Base-by-base conservation (phyloP, 371 early-diverging fungal species). In the Entomophthora muscae region DNA sequence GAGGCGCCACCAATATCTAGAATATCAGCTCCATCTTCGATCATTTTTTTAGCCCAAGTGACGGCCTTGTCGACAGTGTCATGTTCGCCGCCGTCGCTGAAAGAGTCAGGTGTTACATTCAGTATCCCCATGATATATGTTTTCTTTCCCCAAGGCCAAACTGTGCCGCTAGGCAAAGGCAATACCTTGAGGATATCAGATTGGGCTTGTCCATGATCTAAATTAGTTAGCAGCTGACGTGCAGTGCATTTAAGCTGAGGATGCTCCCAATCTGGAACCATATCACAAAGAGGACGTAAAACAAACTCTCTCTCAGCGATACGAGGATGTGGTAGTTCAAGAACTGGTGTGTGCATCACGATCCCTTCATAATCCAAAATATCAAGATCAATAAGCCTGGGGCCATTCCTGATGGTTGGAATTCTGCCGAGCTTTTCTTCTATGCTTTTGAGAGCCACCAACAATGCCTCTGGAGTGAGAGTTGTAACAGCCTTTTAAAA, bases 1-100 rank as follows among this genome's bases (percentile, higher is more conserved):
- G 94, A 92, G 79, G 86, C 85, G 10, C 98, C 98, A 32, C 98
- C 98, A 69, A 98, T 82, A 75, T 98, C 98, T 61, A 98, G 79
- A 17, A 98, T 89, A 67, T 92, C 90, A 0, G 89, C 94, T 13
- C 95, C 95, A 42, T 82, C 82, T 10, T 73, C 73, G 21, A 85
- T 71, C 83, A 95, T 84, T 27, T 74, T 70, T 56, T 78, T 71
- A 0, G 91, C 89, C 17, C 83, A 81, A 12, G 69, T 71, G 17
- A 83, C 82, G 1, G 95, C 98, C 0, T 71, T 64, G 21, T 84
- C 87, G 0, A 82, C 61, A 17, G 79, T 74, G 33, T 63, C 69
- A 66, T 79, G 80, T 57, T 75, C 71, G 33, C 95, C 96, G 62
- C 96, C 98, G 66, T 96, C 98, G 53, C 88, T 88, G 72, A 98